phyloP scores from a whole-genome alignment of 2,329 filamentous ascomycete species.

The Conoideocrella luteorostrata region DNA sequence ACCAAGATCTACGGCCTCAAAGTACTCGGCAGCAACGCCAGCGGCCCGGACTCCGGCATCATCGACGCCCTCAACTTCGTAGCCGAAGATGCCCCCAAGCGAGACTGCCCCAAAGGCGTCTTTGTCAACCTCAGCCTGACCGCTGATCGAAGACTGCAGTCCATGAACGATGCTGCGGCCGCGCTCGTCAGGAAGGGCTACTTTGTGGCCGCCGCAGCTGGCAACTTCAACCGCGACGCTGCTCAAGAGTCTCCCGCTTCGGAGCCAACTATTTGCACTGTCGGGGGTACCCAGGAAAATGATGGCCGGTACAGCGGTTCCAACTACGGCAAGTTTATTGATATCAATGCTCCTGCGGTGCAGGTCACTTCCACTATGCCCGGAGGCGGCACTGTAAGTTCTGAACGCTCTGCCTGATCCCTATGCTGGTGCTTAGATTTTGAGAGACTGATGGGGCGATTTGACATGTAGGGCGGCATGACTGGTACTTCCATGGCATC shows the following conservation, averaged over 20 bases:
- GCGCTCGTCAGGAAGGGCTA: conserved; percentile 34
- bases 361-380: conserved; percentile 38
- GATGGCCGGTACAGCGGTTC: conserved; percentile 34
- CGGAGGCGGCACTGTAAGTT: conserved; percentile 27
- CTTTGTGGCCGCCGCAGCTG: conserved; percentile 44
- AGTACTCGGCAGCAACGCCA: conserved; percentile 27
- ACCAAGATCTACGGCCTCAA: conserved; percentile 31
- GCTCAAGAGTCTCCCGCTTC: conserved; percentile 32
- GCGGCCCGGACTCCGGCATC: conserved; percentile 28
- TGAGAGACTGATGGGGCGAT: background rate
- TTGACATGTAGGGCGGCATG: conserved; percentile 21
- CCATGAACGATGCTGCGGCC: conserved; percentile 40
- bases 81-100: conserved; percentile 23
- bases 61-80: conserved; percentile 35
- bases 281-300: conserved; percentile 32
- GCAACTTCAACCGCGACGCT: conserved; percentile 38
- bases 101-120: conserved; percentile 30
- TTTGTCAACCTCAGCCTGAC: conserved; percentile 47
- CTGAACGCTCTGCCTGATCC: too few relatives aligned
- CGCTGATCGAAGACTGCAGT: conserved; percentile 14
- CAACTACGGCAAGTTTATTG: conserved; percentile 38
- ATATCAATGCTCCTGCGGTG: conserved; percentile 39
- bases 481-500: conserved; percentile 43
- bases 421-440: too few relatives aligned
- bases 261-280: conserved; percentile 36